Conservation (phyloP, 1,139 yeast genomes). For the Sugiyamaella castrensis region DNA sequence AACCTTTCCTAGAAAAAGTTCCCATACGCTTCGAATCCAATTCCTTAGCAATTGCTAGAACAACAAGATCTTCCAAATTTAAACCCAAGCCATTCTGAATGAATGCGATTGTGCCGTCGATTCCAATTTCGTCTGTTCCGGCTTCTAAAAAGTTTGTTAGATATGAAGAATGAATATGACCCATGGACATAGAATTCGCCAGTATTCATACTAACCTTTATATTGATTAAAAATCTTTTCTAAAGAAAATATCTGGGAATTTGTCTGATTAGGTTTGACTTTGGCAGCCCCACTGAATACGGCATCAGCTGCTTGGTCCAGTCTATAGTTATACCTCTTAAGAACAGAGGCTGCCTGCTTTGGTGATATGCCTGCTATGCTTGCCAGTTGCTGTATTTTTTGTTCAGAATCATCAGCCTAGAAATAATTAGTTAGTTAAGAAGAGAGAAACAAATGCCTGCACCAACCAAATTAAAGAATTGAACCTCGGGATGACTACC, state of each 20-base stretch:
- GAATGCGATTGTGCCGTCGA: slow-evolving; percentile 73
- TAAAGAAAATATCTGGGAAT: slow-evolving; percentile 10
- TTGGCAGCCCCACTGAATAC: slow-evolving; percentile 21
- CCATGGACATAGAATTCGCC: no score
- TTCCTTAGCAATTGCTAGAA: slow-evolving; percentile 67
- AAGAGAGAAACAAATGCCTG: no score
- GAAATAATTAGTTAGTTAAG: no score
- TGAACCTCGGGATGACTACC: no score
- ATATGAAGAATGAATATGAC: neutral
- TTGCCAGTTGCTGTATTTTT: slow-evolving; percentile 15
- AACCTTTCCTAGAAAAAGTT: slow-evolving; percentile 48
- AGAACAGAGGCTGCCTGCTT: slow-evolving; percentile 20
- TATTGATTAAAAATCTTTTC: slow-evolving; percentile 25
- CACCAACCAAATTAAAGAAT: no score
- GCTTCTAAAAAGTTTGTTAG: slow-evolving; percentile 13
- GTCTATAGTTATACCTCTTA: slow-evolving; percentile 20
- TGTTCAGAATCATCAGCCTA: no score
- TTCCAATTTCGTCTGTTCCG: slow-evolving; percentile 45
- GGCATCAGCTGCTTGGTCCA: slow-evolving; percentile 26
- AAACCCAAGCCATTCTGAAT: slow-evolving; percentile 58
- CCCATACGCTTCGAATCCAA: slow-evolving; percentile 68
- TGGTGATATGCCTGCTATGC: slow-evolving; percentile 17
- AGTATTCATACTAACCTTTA: slow-evolving; percentile 19
- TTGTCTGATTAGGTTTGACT: slow-evolving; percentile 6
- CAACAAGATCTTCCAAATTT: slow-evolving; percentile 69